These are phyloP conservation scores for Coemansia sp. DNA, from an alignment of 192 early-diverging fungal genomes.

Conservation along the genomic window DNA sequence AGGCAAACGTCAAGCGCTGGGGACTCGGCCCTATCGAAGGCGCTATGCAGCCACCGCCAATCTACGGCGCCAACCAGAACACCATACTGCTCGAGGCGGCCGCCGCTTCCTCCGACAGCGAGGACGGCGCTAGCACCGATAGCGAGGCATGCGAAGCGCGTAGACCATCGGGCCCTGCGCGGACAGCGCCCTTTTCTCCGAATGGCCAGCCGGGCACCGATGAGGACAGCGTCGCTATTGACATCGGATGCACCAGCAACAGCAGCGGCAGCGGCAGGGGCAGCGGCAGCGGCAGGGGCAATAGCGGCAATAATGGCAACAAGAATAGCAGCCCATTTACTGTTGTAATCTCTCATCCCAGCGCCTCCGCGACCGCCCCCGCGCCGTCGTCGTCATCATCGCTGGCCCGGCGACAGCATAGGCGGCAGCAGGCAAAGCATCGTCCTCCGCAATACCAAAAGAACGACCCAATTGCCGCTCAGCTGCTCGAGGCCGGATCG, in stretches of 20 bases:
- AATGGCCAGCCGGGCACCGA: background rate
- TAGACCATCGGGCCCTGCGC: background rate
- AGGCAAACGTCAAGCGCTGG: conserved; percentile 83
- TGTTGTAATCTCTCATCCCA: conserved; percentile 4
- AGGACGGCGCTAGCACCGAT: conserved; percentile 15
- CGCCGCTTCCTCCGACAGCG: conserved; percentile 17
- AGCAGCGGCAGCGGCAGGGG: too few relatives aligned
- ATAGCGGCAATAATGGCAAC: background rate
- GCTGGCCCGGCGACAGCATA: conserved; percentile 4
- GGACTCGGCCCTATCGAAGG: conserved; percentile 71
- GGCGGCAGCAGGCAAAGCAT: conserved; percentile 13
- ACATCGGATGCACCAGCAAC: conserved; percentile 14
- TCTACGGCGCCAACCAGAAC: conserved; percentile 70
- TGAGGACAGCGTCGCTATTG: conserved; percentile 26
- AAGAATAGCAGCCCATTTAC: background rate
- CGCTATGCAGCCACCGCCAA: conserved; percentile 66
- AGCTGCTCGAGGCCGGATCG: conserved; percentile 47
- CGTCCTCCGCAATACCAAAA: conserved; percentile 44
- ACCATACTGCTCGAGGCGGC: conserved; percentile 60
- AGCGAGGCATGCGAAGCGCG: background rate
- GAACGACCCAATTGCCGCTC: conserved; percentile 49
- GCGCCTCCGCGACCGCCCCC: background rate
- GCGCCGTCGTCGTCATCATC: background rate
- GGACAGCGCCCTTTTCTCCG: background rate
- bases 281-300: too few relatives aligned